phyloP scores from a whole-genome alignment of 202 grass and related monocot genomes.

The Elaeis oleifera region DNA sequence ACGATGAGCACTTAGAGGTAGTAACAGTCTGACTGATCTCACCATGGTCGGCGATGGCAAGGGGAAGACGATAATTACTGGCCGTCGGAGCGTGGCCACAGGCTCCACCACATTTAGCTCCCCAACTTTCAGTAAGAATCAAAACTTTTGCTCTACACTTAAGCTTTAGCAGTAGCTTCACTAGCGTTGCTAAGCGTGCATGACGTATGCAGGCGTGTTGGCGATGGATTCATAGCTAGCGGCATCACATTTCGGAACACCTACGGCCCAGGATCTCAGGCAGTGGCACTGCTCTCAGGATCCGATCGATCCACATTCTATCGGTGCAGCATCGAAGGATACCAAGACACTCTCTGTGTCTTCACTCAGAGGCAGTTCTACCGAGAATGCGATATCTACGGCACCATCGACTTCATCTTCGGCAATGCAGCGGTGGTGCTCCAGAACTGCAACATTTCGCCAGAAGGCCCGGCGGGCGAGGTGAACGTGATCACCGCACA shows the following conservation, averaged over 20 bases:
- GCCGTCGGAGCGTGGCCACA: conserved; percentile 22
- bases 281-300: conserved; percentile 39
- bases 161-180: neutral
- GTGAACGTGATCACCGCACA: conserved; percentile 39
- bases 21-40: conserved; percentile 25
- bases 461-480: conserved; percentile 28
- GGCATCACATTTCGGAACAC: conserved; percentile 49
- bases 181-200: too few relatives aligned
- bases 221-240: conserved; percentile 36
- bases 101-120: conserved; percentile 40
- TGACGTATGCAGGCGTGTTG: conserved; percentile 23
- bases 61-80: conserved; percentile 31
- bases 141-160: neutral
- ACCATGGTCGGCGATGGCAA: conserved; percentile 39
- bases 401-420: conserved; percentile 30
- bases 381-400: conserved; percentile 29
- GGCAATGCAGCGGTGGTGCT: conserved; percentile 37
- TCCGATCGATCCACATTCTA: conserved; percentile 42
- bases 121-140: conserved; percentile 39
- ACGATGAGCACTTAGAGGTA: conserved; percentile 33
- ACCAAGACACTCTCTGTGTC: conserved; percentile 43
- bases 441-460: conserved; percentile 41
- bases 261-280: conserved; percentile 31
- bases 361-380: conserved; percentile 46
- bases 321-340: conserved; percentile 36